Evolutionary conservation across 2,329 filamentous ascomycete genomes (phyloP), one percentile per base, ranked within the genome.

Genomic region (Kalmusia sp.): DNA sequence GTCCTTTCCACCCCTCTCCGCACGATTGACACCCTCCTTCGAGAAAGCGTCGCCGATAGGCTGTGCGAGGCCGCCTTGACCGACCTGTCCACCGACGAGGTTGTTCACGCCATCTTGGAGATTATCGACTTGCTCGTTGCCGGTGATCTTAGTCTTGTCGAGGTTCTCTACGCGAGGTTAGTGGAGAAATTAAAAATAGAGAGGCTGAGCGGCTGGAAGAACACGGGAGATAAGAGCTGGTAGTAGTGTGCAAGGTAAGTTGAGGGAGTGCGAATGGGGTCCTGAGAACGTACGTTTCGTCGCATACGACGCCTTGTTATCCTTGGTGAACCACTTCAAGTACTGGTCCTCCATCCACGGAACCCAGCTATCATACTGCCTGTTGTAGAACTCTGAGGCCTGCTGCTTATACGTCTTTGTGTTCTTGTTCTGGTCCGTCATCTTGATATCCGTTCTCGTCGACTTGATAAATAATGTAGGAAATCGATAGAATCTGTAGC

Each of bases 271-370:
- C 35, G 24, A 34, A 30, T 39, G 44, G 24, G 44, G 14, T 37
- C 55, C 19, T 25, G 17, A n/a, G 22, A 34, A 71, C 77, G 28
- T 72, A 90, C 88, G 82, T 74, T 88, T 90, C 1, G 87, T 82
- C 5, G 84, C 79, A 65, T 91, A 91, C 69, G 84, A 87, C 4
- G 87, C 84, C 75, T 92, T 91, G 80, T 92, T 92, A 68, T 91
- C 87, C 58, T 87, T 88, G 64, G 87, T 89, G 73, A 91, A 91
- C 80, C 84, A 91, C 47, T 81, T 80, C 24, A 92, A 81, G 70
- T 90, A 90, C 54, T 85, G 73, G 71, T 92, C 89, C 73, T 92
- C 88, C 51, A 91, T 77, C 88, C 89, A 91, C 1, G 89, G 89
- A 70, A 90, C 82, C 89, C 89, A 92, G 64, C 76, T 81, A 69